Evolutionary conservation across 2,329 filamentous ascomycete species (phyloP), one percentile per base, ranked within the genome.

Genomic region (Tolypocladium ovalisporum): DNA sequence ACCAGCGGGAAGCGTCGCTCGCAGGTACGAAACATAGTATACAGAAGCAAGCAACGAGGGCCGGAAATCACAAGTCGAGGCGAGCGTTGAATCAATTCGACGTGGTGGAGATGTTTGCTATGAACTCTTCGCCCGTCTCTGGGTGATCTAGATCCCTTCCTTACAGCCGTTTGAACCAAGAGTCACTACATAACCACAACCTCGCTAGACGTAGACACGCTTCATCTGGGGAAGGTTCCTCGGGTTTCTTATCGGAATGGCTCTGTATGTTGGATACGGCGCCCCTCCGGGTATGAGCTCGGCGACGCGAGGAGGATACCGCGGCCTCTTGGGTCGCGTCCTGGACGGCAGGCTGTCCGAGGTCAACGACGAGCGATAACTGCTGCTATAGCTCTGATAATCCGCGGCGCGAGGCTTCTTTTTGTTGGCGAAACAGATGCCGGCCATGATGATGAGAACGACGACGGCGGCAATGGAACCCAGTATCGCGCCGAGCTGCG

Each of bases 401-500:
- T 44, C 47, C 22, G 27, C 36, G 3, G 24, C 29, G 2, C 52
- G 42, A 12, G 34, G 13, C 40, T 19, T 51, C 19, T 47, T 47
- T 24, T 40, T 55, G 29, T 55, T 51, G 35, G 37, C 34, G 24
- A 52, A 61, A 64, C 71, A 76, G 54, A 64, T 69, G 55, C 70
- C 63, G 42, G 67, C 57, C 19, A 75, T 32, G 35, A 75, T 56
- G 35, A 69, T 54, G 27, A 75, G 58, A 29, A 72, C 54, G n/a
- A 72, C 67, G n/a, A 71, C 62, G 2, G 69, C 74, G 13, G 74
- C 64, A 1, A 76, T 59, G 37, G 69, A 69, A 34, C 75, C 75
- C 2, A 75, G 62, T 22, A 78, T 73, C 42, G 70, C 75, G 6
- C 73, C 75, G 35, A 78, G 68, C 54, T 75, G 66, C n/a, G 62